Evolutionary conservation across 495 filamentous ascomycete species (phyloP), one percentile per base, ranked within the genome.

Genomic region (Daldinia decipiens): DNA sequence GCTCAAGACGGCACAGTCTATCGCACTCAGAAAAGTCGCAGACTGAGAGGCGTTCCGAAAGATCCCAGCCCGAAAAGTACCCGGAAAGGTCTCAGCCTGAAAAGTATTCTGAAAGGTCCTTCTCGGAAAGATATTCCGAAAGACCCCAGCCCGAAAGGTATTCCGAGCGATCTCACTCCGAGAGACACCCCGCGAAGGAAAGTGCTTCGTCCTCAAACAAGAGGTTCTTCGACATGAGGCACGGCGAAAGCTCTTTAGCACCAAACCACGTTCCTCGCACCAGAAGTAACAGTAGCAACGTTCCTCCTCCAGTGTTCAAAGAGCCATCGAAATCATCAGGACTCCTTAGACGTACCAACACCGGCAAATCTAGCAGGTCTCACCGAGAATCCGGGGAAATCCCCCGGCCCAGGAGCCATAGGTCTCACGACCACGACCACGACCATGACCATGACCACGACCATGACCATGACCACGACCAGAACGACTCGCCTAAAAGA

Each of bases 201-300:
- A 69, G 69, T 5, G 65, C 65, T 6, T 74, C 79, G 3, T 61
- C 78, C 7, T 59, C 72, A 19, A 77, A 56, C 68, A 82, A 78
- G 74, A 83, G 77, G 65, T 80, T 82, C 72, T 80, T 81, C 38
- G 77, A 80, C 59, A 62, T 79, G 15, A 81, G 78, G 61, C 73
- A 80, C 52, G 75, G 61, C 45, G 71, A 81, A 67, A 79, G 76
- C 65, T 59, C 71, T 34, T 29, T 82, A 31, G 77, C 78, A 57
- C 52, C 77, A 19, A 78, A 68, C 71, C 62, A 71, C 17, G 68
- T 59, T 0, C 59, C 68, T 19, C 62, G 64, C 17, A 47, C 69
- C 54, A 59, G 54, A 56, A 66, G 43, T 21, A 70, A 32, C 62
- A 74, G 31, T 27, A 71, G 73, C 40, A 77, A 68, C 51, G 55